Base-by-base conservation (phyloP, 306 rosid genomes). In the Chamaecrista fasciculata region DNA sequence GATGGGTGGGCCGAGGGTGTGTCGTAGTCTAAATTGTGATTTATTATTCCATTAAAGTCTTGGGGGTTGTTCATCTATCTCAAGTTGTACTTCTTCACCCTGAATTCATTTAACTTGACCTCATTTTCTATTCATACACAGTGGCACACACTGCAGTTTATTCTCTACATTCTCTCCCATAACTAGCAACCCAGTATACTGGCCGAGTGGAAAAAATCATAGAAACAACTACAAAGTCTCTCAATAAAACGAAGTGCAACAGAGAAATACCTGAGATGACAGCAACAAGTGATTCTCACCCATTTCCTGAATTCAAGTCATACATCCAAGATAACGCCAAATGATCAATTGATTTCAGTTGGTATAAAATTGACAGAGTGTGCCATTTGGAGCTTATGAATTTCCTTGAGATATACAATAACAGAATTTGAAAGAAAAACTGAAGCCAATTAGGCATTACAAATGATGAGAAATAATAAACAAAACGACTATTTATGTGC, bases 381-480 rank as follows among this genome's bases (percentile, higher is more conserved):
- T 71, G 81, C 57, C 11, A 11, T 9, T 34, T 72, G 34, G 15
- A 39, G 33, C 21, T 70, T 40, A 29, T 56, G 47, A 15, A 40
- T 70, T 67, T 24, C 37, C 36, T 47, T 50, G 33, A 70, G 18
- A 61, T 50, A 64, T n/a, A 66, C 9, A 56, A 49, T 16, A 25
- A 40, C 56, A 29, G 44, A 48, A 70, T 37, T 64, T 70, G 65
- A 47, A 66, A 57, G 56, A 71, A 73, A 56, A 53, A 74, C 58
- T 71, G 75, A 74, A 64, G 72, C 74, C 72, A 47, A 33, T 29
- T 78, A 69, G 37, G 70, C 36, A 46, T 65, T 78, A 82, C 60
- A 74, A 73, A 51, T 39, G n/a, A 67, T 15, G 47, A 33, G 56
- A 29, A 50, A 64, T 12, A 4, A 63, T 57, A 53, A 31, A 20